Conservation (phyloP, 2,329 filamentous ascomycete species). For the Fusarium continuum region DNA sequence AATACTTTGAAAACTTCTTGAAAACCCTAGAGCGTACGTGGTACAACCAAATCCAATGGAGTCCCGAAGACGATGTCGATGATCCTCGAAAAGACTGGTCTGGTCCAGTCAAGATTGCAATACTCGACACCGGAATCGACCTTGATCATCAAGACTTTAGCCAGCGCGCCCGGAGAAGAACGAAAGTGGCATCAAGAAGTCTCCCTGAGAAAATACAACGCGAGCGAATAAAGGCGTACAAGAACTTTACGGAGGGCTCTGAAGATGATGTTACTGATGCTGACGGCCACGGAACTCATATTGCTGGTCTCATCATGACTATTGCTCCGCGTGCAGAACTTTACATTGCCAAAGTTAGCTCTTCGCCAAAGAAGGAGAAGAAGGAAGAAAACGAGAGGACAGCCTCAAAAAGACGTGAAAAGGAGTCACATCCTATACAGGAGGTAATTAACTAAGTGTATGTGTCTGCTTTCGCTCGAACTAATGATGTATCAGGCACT, state of each 20-base stretch:
- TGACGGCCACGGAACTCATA: conserved; percentile 20
- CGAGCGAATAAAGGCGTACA: conserved; percentile 16
- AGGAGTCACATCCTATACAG: neutral
- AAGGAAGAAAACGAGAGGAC: neutral
- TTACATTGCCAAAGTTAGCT: conserved; percentile 21
- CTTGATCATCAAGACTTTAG: conserved; percentile 13
- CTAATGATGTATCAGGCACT: conserved; percentile 1
- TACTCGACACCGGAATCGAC: conserved; percentile 29
- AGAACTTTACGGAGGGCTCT: conserved; percentile 7
- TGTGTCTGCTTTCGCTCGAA: neutral
- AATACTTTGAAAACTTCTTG: conserved; percentile 4
- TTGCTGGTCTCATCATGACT: conserved; percentile 16
- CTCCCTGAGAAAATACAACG: conserved; percentile 11
- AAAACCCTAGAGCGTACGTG: conserved; percentile 12
- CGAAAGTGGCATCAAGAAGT: neutral
- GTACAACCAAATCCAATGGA: conserved; percentile 21
- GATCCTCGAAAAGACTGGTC: conserved; percentile 3
- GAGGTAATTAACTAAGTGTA: neutral
- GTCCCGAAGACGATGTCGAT: conserved; percentile 9
- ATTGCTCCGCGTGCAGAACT: conserved; percentile 21
- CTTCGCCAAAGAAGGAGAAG: neutral
- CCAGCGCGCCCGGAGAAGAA: conserved; percentile 6
- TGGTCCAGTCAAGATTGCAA: conserved; percentile 24
- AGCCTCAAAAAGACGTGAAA: neutral
- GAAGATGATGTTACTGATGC: conserved; percentile 14